Base-by-base conservation (phyloP, 169 alveolate species). In the Plasmodium billcollinsi region DNA sequence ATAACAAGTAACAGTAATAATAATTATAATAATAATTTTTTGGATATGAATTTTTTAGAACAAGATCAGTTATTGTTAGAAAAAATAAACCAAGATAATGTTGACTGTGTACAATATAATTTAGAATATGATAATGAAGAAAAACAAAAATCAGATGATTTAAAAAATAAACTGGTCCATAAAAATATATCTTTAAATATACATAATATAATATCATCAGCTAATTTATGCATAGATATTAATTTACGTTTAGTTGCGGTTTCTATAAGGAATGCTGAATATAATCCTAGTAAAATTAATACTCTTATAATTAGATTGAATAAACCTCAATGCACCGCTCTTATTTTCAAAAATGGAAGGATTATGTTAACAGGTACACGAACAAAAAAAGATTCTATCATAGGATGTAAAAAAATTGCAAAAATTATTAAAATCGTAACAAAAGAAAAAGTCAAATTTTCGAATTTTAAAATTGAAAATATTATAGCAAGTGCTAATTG, bases 401-500 rank as follows among this genome's bases (percentile, higher is more conserved):
- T 93, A 15, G 99, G 99, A 26, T 98, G 99, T 26, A 96, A 98
- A 90, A 97, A 97, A 74, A 98, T 97, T 92, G 99, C 99, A 0
- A 98, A 98, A 91, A 96, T 97, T 74, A 95, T 97, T 86, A 96
- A 95, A 88, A 94, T 97, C 63, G 98, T 99, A 15, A 97, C 95
- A 74, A 92, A 91, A 5, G 98, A 96, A 6, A 92, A 56, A 15
- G 91, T 95, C 3, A 71, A 88, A 70, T 98, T 99, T 93, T 88
- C 96, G 39, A 97, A 98, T 67, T 99, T 98, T 90, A 98, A 97
- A 76, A 95, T 99, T 56, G 99, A 98, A 93, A 98, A 98, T 92
- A 97, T 99, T 21, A 99, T 99, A n/a, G 99, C 99, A 3, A 97
- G 99, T 33, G 98, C 98, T 65, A 99, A 98, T 92, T 98, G 98